Base-by-base conservation (phyloP, 164 flowering plant species). In the Cinnamomum chago region DNA sequence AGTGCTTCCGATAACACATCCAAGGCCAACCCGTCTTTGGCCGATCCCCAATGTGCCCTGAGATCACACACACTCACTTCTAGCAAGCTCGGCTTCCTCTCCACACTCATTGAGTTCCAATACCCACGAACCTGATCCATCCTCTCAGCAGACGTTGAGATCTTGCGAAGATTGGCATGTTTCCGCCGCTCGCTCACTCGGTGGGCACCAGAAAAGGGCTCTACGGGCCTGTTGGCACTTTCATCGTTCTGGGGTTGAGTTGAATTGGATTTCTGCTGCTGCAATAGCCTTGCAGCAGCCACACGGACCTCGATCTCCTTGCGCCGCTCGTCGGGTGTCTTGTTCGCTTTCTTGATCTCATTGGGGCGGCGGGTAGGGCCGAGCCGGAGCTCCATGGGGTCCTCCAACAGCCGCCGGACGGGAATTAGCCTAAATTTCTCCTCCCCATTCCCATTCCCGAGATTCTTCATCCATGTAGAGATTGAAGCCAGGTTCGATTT, bases 221-320 rank as follows among this genome's bases (percentile, higher is more conserved):
- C 96, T 55, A 75, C 14, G 0, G 73, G 80, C 76, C 67, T 82
- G 9, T 82, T 86, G 47, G 47, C 60, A 55, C 60, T 20, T 1
- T 83, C 90, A 3, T 81, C 88, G 83, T 71, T 81, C 35, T 79
- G 82, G 20, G 76, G 79, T 47, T 70, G 83, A 0, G 85, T 74
- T 0, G 81, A 75, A 71, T 87, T 96, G 2, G 88, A 83, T 73
- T 92, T 86, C 83, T 96, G 98, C 83, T 96, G 98, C 86, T 96
- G 99, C 88, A 96, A 72, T 75, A 96, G 79, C 81, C 93, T 89
- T 1, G 97, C 98, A 7, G 99, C 99, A 73, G 98, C 97, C 20
- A 96, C 97, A 72, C 97, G 86, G 50, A 94, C 99, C 84, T 96
- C 98, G 81, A 96, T 90, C 88, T 96, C 98, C 76, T 92, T 96